Conservation (phyloP, 2,329 filamentous ascomycete genomes). For the Neocucurbitaria cava region DNA sequence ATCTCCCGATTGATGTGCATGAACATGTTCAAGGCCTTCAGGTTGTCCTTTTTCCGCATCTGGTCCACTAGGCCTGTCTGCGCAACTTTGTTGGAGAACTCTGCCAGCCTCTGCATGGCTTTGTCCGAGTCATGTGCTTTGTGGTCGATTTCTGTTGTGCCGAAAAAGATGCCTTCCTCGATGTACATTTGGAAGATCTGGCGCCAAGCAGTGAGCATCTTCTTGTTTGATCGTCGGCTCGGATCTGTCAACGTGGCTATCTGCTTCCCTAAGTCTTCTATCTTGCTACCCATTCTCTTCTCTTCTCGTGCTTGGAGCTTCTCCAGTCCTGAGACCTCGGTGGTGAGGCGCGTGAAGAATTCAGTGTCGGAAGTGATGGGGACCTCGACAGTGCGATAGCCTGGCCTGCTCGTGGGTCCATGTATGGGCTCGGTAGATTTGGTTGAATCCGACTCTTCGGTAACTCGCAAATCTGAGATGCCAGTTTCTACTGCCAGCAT, state of each 20-base stretch:
- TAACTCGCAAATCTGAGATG: conserved; percentile 48
- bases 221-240: conserved; percentile 64
- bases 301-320: conserved; percentile 72
- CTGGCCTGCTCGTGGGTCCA: conserved; percentile 15
- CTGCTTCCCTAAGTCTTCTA: conserved; percentile 68
- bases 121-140: conserved; percentile 70
- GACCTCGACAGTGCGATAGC: conserved; percentile 68
- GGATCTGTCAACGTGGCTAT: conserved; percentile 71
- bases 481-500: conserved; percentile 62
- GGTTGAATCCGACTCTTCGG: conserved; percentile 33
- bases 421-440: conserved; percentile 4
- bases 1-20: conserved; percentile 75
- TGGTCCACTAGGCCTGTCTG: conserved; percentile 63
- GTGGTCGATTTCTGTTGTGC: conserved; percentile 73
- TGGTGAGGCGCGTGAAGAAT: conserved; percentile 79
- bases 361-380: conserved; percentile 78
- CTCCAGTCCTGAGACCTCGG: conserved; percentile 73
- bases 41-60: conserved; percentile 72
- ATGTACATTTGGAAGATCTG: conserved; percentile 83
- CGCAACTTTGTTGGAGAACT: conserved; percentile 74
- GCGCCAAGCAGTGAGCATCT: conserved; percentile 77
- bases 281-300: conserved; percentile 66
- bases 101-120: conserved; percentile 71
- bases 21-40: conserved; percentile 70
- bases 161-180: conserved; percentile 82